Conservation (phyloP, 148 eudicot genomes). For the Drosera capensis region DNA sequence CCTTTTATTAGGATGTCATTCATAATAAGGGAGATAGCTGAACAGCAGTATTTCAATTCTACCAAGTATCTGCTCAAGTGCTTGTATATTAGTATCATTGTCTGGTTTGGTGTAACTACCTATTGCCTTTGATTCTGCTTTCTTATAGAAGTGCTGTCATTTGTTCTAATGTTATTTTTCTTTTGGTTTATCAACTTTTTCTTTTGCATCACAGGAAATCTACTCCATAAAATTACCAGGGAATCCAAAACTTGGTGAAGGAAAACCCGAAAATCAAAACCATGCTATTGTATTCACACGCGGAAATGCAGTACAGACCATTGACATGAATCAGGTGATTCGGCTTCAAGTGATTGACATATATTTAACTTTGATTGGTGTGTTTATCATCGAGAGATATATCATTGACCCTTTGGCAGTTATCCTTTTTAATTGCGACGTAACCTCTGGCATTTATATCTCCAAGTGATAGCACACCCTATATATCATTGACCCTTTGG, state of each 20-base stretch:
- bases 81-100: too few species aligned
- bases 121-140: not conserved
- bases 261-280: slow-evolving; percentile 98
- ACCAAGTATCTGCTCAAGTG: too few species aligned
- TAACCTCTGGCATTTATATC: too few species aligned
- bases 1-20: too few species aligned
- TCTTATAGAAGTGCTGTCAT: not conserved
- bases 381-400: not conserved
- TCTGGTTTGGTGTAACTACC: too few species aligned
- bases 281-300: slow-evolving; percentile 94
- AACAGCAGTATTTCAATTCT: too few species aligned
- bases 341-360: too few species aligned
- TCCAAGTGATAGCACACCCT: too few species aligned
- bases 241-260: slow-evolving; percentile 97
- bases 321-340: slow-evolving; percentile 96
- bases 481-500: too few species aligned
- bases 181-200: not conserved
- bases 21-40: too few species aligned
- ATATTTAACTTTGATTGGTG: not conserved
- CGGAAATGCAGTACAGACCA: slow-evolving; percentile 92
- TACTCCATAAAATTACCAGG: slow-evolving; percentile 89
- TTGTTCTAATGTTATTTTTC: not conserved
- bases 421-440: too few species aligned
- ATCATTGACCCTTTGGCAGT: not conserved
- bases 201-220: slow-evolving; percentile 48